Base-by-base conservation (phyloP, 2,329 filamentous ascomycete species). In the Nemania serpens region DNA sequence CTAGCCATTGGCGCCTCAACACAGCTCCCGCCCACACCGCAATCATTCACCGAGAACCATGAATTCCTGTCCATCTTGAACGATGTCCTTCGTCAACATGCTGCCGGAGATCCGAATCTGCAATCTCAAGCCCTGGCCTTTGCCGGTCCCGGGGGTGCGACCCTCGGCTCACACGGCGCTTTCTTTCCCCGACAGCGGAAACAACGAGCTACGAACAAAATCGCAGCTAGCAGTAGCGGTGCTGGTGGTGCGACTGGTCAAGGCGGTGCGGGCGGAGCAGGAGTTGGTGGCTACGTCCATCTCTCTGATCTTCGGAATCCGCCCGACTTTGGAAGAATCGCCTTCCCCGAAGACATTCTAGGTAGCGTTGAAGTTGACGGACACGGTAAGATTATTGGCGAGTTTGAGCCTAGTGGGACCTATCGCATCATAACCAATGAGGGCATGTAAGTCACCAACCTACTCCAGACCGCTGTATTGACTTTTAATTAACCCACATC, bases 291-390 rank as follows among this genome's bases (percentile, higher is more conserved):
- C 1, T 84, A 84, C 75, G 80, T 90, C 17, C 88, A 90, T 73
- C 77, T 90, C 5, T 88, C 85, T 57, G 88, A 90, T 70, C 69
- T 77, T 55, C 77, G 88, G 55, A 88, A 88, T 53, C 85, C 86
- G 2, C 87, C 86, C 0, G 87, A 88, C 68, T 90, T 82, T 78
- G 87, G 87, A 15, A 76, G 88, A 54, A 89, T 90, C 70, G 86
- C 87, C 2, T 89, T 84, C 79, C 87, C 87, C 1, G 87, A 90
- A 68, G 87, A 90, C 69, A 90, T 90, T 39, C 77, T 90, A 55
- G 88, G 87, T 39, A 89, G 87, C 64, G 79, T 90, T 42, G 84
- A 89, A 70, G 87, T 90, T 5, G 80, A 88, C 69, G 79, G 78
- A 1, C 65, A 75, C 6, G 88, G 88, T 0, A 71, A 81, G 29